A percentile compares a stretch with the other conserved stretches of the same genome.
These are phyloP conservation scores for Colletotrichum lentis DNA, from an alignment of 2,329 filamentous ascomycete species.

Conservation along the genomic window DNA sequence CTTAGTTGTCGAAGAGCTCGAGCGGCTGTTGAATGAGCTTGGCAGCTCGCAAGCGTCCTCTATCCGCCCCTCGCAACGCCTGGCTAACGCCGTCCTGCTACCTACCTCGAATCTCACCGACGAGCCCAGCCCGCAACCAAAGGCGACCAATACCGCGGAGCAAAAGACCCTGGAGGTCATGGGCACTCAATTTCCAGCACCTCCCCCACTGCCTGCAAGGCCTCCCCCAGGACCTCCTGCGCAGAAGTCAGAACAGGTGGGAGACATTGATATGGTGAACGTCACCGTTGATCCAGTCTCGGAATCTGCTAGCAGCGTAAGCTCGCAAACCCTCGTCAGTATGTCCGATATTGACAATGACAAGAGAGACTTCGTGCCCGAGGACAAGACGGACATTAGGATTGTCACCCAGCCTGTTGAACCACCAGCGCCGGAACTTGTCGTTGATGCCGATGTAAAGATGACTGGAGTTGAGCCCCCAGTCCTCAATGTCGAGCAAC, in stretches of 20 bases:
- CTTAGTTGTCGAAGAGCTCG: slow-evolving; percentile 77
- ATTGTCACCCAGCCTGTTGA: slow-evolving; percentile 39
- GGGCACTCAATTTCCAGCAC: slow-evolving; percentile 36
- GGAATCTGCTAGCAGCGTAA: slow-evolving; percentile 57
- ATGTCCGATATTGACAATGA: slow-evolving; percentile 51
- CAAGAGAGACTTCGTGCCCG: slow-evolving; percentile 43
- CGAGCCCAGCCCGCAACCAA: background rate
- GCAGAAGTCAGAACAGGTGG: slow-evolving; percentile 37
- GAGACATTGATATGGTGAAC: slow-evolving; percentile 49
- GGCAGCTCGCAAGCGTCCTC: slow-evolving; percentile 68
- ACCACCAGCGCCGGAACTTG: slow-evolving; percentile 33
- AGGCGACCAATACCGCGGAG: background rate
- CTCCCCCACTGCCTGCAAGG: slow-evolving; percentile 60
- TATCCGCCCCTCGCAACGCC: slow-evolving; percentile 75
- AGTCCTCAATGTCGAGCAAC: slow-evolving; percentile 51
- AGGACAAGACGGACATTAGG: slow-evolving; percentile 28
- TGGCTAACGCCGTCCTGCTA: slow-evolving; percentile 82
- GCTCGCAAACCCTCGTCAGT: slow-evolving; percentile 62
- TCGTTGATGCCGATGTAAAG: slow-evolving; percentile 21
- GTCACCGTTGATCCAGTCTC: slow-evolving; percentile 45
- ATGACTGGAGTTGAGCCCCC: slow-evolving; percentile 21
- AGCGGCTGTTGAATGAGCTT: slow-evolving; percentile 74
- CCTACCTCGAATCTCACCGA: slow-evolving; percentile 49
- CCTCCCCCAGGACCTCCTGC: slow-evolving; percentile 53
- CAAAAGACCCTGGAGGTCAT: slow-evolving; percentile 33